Conservation (phyloP, 2,329 filamentous ascomycete species). For the Trichoderma harzianum region DNA sequence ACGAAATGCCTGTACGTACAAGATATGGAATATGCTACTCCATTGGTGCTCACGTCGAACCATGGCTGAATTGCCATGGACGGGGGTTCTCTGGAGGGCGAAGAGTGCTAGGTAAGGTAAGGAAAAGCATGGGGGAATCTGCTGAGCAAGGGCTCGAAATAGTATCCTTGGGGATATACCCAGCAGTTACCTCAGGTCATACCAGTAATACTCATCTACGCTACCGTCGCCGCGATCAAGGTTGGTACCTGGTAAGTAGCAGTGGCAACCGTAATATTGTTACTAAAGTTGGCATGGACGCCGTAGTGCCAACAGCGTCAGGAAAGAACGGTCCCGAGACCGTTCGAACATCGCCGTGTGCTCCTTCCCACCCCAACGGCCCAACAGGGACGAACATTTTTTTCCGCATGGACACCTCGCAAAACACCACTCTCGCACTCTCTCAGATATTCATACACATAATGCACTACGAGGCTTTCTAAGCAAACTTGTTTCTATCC, state of each 20-base stretch:
- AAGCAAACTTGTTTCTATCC: neutral
- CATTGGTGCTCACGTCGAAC: neutral
- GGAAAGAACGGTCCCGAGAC: neutral
- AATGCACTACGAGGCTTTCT: neutral
- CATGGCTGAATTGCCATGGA: neutral
- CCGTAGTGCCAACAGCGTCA: conserved; percentile 1
- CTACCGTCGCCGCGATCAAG: neutral
- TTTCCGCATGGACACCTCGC: neutral
- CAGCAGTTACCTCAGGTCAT: neutral
- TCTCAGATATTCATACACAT: neutral
- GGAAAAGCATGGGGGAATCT: neutral
- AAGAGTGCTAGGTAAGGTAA: neutral
- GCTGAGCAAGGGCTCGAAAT: neutral
- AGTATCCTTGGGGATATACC: neutral
- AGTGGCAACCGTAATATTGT: neutral
- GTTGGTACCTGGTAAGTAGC: neutral
- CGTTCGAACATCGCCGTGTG: neutral
- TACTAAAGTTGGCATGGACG: conserved; percentile 9
- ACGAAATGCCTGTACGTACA: neutral
- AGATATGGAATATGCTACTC: neutral
- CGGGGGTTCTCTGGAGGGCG: neutral
- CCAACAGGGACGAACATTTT: neutral
- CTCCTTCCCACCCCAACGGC: neutral
- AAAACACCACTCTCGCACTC: neutral
- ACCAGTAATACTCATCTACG: neutral